phyloP scores from a whole-genome alignment of 768 basidiomycete species.

The Auricularia sp. region DNA sequence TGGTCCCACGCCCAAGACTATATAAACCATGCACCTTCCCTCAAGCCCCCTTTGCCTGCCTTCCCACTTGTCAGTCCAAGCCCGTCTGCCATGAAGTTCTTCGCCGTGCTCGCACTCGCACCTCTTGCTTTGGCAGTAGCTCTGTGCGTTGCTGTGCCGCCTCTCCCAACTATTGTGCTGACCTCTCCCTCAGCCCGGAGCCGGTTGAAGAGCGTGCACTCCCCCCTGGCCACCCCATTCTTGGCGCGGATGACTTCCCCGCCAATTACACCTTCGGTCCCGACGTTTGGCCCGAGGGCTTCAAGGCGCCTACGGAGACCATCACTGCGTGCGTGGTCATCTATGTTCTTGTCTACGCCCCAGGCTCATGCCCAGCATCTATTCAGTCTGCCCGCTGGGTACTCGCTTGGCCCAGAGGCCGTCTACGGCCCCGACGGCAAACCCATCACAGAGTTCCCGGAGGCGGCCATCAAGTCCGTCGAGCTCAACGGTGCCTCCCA shows the following conservation, averaged over 20 bases:
- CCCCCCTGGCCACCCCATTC: not conserved
- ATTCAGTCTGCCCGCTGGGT: not conserved
- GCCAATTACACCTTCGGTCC: not conserved
- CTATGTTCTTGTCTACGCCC: not conserved
- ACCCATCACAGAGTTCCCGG: not conserved
- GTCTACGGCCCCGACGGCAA: not conserved
- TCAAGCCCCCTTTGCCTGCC: no score
- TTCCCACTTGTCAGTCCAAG: no score
- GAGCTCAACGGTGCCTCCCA: not conserved
- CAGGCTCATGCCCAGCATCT: not conserved
- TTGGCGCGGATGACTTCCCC: not conserved
- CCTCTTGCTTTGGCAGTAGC: not conserved
- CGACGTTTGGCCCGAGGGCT: not conserved
- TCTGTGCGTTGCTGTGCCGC: not conserved
- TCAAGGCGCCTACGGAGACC: not conserved
- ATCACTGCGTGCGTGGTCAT: not conserved
- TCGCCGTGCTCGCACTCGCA: not conserved
- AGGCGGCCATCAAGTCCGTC: not conserved
- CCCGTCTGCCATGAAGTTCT: not conserved
- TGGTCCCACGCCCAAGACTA: no score
- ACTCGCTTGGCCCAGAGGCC: not conserved
- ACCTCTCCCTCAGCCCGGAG: not conserved
- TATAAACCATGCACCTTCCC: no score
- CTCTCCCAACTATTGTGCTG: not conserved
- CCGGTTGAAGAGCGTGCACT: not conserved